phyloP scores from a whole-genome alignment of 2,329 filamentous ascomycete genomes.

The Colletotrichum ledebouriae region DNA sequence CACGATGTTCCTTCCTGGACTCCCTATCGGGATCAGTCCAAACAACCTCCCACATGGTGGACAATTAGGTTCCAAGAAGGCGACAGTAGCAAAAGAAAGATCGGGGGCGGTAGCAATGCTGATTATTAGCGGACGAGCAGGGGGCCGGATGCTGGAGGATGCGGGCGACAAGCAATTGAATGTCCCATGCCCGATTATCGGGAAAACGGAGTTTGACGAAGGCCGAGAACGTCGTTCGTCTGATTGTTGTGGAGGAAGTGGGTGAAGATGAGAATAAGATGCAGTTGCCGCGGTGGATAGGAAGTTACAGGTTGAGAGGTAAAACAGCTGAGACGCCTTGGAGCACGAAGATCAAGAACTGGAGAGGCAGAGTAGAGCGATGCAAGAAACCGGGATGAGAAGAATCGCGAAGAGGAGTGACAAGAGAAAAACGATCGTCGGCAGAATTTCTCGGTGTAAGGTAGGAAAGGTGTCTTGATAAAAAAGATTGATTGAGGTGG shows the following conservation, averaged over 20 bases:
- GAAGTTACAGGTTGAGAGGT: slow-evolving; percentile 28
- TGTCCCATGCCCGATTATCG: slow-evolving; percentile 28
- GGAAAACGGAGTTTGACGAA: background rate
- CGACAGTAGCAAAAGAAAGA: background rate
- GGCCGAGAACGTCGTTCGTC: slow-evolving; percentile 1
- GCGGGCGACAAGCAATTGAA: slow-evolving; percentile 3
- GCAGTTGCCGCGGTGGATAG: slow-evolving; percentile 20
- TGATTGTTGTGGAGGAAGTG: slow-evolving; percentile 9
- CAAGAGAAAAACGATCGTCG: slow-evolving; percentile 13
- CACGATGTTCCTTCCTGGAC: slow-evolving; percentile 65
- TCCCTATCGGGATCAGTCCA: slow-evolving; percentile 70
- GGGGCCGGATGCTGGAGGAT: background rate
- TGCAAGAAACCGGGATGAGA: slow-evolving; percentile 17
- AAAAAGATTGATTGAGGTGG: background rate
- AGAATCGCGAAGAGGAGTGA: slow-evolving; percentile 2
- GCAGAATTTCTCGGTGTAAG: background rate
- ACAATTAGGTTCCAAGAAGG: background rate
- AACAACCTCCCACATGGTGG: slow-evolving; percentile 69
- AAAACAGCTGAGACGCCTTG: slow-evolving; percentile 24
- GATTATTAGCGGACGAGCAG: slow-evolving; percentile 6
- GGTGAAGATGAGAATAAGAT: slow-evolving; percentile 37
- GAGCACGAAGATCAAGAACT: slow-evolving; percentile 8
- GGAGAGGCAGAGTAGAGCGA: slow-evolving; percentile 22
- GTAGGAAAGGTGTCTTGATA: slow-evolving; percentile 6
- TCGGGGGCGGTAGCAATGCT: slow-evolving; percentile 12